Evolutionary conservation across 2,329 filamentous ascomycete species (phyloP).

Genomic region (Aspergillus eucalypticola): DNA sequence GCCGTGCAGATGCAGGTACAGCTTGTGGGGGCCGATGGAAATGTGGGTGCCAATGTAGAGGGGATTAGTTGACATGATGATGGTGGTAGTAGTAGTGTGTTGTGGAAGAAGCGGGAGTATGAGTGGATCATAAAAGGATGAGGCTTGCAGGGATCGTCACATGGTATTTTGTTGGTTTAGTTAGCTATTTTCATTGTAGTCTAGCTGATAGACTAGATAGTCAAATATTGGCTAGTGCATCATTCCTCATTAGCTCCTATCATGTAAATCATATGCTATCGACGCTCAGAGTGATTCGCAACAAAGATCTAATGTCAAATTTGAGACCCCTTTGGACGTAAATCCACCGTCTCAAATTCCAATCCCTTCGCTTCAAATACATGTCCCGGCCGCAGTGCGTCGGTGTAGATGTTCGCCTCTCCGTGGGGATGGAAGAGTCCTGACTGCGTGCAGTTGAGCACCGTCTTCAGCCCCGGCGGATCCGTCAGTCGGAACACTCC

Average conservation of each 20-base stretch:
- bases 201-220: not conserved
- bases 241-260: not conserved
- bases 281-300: not conserved
- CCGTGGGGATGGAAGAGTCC: constrained; percentile 82
- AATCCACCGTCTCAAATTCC: constrained; percentile 68
- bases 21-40: not conserved
- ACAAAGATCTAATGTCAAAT: constrained; percentile 1
- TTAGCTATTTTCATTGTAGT: not conserved
- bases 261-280: not conserved
- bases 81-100: not conserved
- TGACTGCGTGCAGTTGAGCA: constrained; percentile 73
- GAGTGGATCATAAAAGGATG: no score
- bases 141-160: not conserved
- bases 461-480: constrained; percentile 83
- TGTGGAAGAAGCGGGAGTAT: not conserved
- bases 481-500: constrained; percentile 92
- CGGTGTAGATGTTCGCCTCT: constrained; percentile 73
- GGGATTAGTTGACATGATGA: not conserved
- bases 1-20: not conserved
- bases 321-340: constrained; percentile 40
- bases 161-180: not conserved
- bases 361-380: constrained; percentile 68
- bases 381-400: constrained; percentile 69
- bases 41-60: not conserved
- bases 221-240: not conserved